A percentile compares a stretch with the other conserved stretches of the same genome.
phyloP scores from a whole-genome alignment of 1,139 yeast genomes.

The Hemisphaericaspora subhashii region DNA sequence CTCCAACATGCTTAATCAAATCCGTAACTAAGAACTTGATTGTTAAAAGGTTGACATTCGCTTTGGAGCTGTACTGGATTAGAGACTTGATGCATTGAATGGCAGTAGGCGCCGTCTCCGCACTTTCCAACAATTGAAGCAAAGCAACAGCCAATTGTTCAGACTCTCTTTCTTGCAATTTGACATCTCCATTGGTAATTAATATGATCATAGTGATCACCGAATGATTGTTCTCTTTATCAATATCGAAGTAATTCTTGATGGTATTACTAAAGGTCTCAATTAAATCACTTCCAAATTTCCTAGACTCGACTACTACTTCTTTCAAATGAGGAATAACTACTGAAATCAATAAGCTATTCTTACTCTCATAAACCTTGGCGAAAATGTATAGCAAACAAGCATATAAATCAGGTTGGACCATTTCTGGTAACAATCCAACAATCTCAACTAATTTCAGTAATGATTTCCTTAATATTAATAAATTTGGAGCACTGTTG shows the following conservation, averaged over 20 bases:
- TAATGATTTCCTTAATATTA: constrained; percentile 53
- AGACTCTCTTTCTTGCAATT: constrained; percentile 38
- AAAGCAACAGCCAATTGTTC: constrained; percentile 29
- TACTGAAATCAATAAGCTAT: constrained; percentile 48
- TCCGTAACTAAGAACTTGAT: constrained; percentile 33
- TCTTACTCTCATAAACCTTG: constrained; percentile 52
- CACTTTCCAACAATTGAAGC: constrained; percentile 32
- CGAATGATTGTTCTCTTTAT: constrained; percentile 35
- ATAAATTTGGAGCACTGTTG: constrained; percentile 34
- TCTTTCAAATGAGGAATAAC: constrained; percentile 59
- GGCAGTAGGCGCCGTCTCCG: constrained; percentile 42
- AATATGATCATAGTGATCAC: constrained; percentile 61
- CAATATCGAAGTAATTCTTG: constrained; percentile 25
- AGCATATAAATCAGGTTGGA: constrained; percentile 67
- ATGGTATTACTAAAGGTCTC: constrained; percentile 40
- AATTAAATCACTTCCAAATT: constrained; percentile 30
- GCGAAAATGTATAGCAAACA: constrained; percentile 68
- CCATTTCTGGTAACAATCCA: constrained; percentile 61
- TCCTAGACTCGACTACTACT: constrained; percentile 34
- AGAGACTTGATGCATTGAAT: constrained; percentile 61
- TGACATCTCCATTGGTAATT: constrained; percentile 51
- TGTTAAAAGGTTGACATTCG: constrained; percentile 24
- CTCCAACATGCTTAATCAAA: constrained; percentile 25
- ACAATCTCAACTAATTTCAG: constrained; percentile 63
- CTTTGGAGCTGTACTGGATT: constrained; percentile 39